Percentiles rank a stretch among this genome's conserved stretches.
Conservation (phyloP, 2,329 filamentous ascomycete genomes). For the Coniosporium tulheliwenetii region DNA sequence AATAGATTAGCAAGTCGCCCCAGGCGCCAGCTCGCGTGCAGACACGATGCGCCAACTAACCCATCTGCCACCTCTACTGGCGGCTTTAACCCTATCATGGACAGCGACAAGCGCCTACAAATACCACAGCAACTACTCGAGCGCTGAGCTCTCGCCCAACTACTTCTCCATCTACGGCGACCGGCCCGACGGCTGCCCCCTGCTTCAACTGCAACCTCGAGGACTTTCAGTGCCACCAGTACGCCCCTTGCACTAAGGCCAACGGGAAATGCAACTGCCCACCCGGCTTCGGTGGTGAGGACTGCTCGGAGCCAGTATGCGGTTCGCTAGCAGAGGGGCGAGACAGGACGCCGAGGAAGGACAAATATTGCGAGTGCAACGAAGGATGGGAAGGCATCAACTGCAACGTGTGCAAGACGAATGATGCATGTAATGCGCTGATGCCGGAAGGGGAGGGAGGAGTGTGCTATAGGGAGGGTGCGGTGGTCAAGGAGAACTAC, state of each 20-base stretch:
- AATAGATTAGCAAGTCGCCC: no score
- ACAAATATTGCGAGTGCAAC: slow-evolving; percentile 64
- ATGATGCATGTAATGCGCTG: slow-evolving; percentile 73
- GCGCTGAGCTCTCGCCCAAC: slow-evolving; percentile 37
- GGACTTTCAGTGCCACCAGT: slow-evolving; percentile 83
- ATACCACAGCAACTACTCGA: slow-evolving; percentile 3
- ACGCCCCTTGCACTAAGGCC: slow-evolving; percentile 71
- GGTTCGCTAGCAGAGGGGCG: slow-evolving; percentile 71
- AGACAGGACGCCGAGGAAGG: slow-evolving; percentile 60
- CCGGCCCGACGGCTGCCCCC: slow-evolving; percentile 62
- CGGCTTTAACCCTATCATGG: not conserved
- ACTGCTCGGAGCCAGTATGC: slow-evolving; percentile 82
- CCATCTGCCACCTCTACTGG: not conserved
- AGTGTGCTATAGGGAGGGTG: slow-evolving; percentile 81
- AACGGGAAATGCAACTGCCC: slow-evolving; percentile 91
- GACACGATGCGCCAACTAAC: not conserved
- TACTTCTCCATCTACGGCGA: slow-evolving; percentile 58
- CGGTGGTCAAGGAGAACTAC: slow-evolving; percentile 86
- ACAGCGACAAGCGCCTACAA: slow-evolving; percentile 1
- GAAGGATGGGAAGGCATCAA: slow-evolving; percentile 95
- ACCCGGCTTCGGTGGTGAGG: slow-evolving; percentile 81
- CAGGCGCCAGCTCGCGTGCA: no score
- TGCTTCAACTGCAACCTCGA: slow-evolving; percentile 98
- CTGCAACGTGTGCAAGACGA: slow-evolving; percentile 78
- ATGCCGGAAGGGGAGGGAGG: slow-evolving; percentile 72